Evolutionary conservation across 2,329 filamentous ascomycete species (phyloP).

Genomic region (Penicillium sp.): DNA sequence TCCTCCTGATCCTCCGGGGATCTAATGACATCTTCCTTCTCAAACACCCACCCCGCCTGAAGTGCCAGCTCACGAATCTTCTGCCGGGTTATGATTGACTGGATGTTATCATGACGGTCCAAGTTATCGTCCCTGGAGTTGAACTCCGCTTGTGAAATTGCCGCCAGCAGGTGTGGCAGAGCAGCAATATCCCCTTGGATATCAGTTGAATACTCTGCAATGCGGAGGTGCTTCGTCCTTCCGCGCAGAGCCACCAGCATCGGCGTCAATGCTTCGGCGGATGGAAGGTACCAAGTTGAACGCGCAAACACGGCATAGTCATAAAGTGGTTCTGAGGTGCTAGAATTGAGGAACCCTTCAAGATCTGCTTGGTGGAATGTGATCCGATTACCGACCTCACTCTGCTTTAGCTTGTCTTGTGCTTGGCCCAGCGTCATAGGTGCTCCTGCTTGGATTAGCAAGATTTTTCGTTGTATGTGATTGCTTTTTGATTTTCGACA

Average conservation of each 20-base stretch:
- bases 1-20: neutral
- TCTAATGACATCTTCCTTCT: neutral
- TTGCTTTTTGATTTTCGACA: neutral
- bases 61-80: neutral
- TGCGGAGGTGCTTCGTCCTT: neutral
- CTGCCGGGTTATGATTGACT: neutral
- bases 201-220: constrained; percentile 2
- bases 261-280: neutral
- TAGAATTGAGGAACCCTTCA: neutral
- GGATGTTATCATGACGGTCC: neutral
- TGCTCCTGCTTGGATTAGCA: neutral
- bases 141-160: constrained; percentile 1
- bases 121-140: neutral
- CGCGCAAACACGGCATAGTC: constrained; percentile 1
- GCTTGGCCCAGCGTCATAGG: neutral
- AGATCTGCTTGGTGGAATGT: neutral
- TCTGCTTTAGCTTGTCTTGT: neutral
- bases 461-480: neutral
- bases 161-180: constrained; percentile 3
- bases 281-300: constrained; percentile 3
- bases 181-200: neutral
- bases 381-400: neutral
- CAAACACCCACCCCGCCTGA: neutral
- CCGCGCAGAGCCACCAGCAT: neutral
- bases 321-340: neutral